Evolutionary conservation across 768 basidiomycete species (phyloP), one percentile per base, ranked within the genome.

Genomic region (Collybiopsis confluens): DNA sequence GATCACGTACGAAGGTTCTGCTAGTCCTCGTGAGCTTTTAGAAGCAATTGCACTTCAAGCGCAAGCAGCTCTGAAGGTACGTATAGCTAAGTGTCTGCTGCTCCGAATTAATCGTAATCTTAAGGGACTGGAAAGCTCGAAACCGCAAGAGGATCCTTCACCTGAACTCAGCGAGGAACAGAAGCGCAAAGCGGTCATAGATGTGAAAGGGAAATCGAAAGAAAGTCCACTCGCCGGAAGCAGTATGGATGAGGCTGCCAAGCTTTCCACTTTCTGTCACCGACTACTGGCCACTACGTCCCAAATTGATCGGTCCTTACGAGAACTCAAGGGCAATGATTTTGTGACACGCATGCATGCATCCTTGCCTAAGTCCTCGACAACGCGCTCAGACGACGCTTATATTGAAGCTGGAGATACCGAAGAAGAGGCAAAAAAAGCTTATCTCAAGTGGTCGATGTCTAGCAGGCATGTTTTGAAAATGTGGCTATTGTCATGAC

Each of bases 21-120:
- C 92, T 2, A 88, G 91, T 8, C 95, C 95, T 8, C 85, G 95
- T 49, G 95, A 97, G 64, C 76, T 97, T 27, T 75, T 98, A 48
- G 95, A 98, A 68, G 88, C 83, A 5, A 89, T 95, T 53, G 90
- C 87, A 51, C 92, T 96, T 47, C 95, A 98, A 69, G 92, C 94
- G 2, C 85, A 88, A 56, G 93, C 95, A 21, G 94, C 94, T 2
- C 73, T 94, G 65, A 48, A 48, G 47, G 47, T 48, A 37, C 13
- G 11, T 24, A 10, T 6, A 40, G 30, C 30, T 33, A 15, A 6
- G 21, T 4, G 18, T 6, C 13, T 33, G 13, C 37, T 36, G 1
- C 15, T 15, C 4, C 4, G 18, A 33, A 18, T 9, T 35, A 18
- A 20, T 15, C 5, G 13, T 16, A 15, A 13, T 37, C 24, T 18